Base-by-base conservation (phyloP, 1,139 yeast species). In the Nakaseomyces sp. region DNA sequence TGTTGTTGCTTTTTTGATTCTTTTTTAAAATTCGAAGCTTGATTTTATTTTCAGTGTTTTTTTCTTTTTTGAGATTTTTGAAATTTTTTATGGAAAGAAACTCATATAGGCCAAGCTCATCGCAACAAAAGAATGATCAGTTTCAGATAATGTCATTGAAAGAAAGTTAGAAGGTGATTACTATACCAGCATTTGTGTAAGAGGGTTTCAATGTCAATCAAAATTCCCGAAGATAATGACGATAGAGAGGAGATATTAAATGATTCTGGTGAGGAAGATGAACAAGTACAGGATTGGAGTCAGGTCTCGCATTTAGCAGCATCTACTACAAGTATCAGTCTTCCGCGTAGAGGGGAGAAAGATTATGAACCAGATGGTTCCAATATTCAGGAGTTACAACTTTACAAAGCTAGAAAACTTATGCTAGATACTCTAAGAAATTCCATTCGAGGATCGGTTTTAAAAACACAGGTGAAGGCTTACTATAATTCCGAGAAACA, bases 281-380 rank as follows among this genome's bases (percentile, higher is more conserved):
- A 66, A 7, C 82, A 79, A 38, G 68, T 73, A 18, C 87, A 76
- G 50, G 94, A 86, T 58, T 83, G 93, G 91, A 67, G 77, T 32
- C 57, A 52, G 18, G 46, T 61, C 10, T 53, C 63, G 30, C 54
- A 49, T 48, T 33, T 56, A 36, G 51, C 61, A 22, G 54, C 52
- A 35, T 57, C 56, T 31, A 53, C 58, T 8, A 50, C 56, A 25
- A 58, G 55, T 17, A 51, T 57, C 24, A 51, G 58, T 1, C 56
- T 76, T n/a, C 83, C 82, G 1, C 76, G 74, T 50, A 67, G 91
- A 49, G 96, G 96, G 2, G 91, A 79, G 47, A 89, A 89, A 61
- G 96, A 86, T 51, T 83, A 80, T 53, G 95, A 79, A 48, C 96
- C 95, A 0, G 91, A 82, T 61, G 87, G 89, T 0, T 81, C 93